Evolutionary conservation across 176 grass and related monocot genomes (phyloP).

Genomic region (Elymus sibiricus): DNA sequence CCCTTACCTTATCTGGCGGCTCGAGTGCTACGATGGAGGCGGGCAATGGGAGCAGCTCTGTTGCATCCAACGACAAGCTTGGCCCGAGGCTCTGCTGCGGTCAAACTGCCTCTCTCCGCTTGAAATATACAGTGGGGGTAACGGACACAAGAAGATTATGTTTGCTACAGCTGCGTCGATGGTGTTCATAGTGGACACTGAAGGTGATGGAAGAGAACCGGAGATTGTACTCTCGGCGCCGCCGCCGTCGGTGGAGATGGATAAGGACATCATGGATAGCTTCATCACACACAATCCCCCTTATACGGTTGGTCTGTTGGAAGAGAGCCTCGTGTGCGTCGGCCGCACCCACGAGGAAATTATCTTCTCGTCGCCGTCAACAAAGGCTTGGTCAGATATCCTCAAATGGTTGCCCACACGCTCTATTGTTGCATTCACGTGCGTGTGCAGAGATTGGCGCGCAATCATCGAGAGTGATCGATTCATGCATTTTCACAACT

Average conservation of each 20-base stretch:
- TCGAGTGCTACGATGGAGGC: neutral
- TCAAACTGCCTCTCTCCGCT: no score
- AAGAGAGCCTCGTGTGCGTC: slow-evolving; percentile 7
- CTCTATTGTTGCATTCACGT: neutral
- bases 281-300: neutral
- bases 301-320: neutral
- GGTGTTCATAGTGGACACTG: neutral
- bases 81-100: neutral
- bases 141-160: neutral
- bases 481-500: no score
- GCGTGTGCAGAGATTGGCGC: neutral
- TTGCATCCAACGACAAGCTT: neutral
- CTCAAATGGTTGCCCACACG: neutral
- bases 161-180: neutral
- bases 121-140: no score
- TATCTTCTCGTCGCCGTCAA: neutral
- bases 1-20: neutral
- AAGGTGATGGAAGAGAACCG: neutral
- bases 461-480: neutral
- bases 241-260: neutral
- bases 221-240: neutral
- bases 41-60: neutral
- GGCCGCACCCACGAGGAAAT: neutral
- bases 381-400: neutral
- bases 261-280: neutral